Conservation (phyloP, 768 basidiomycete genomes). For the Amanita subjunquillea region DNA sequence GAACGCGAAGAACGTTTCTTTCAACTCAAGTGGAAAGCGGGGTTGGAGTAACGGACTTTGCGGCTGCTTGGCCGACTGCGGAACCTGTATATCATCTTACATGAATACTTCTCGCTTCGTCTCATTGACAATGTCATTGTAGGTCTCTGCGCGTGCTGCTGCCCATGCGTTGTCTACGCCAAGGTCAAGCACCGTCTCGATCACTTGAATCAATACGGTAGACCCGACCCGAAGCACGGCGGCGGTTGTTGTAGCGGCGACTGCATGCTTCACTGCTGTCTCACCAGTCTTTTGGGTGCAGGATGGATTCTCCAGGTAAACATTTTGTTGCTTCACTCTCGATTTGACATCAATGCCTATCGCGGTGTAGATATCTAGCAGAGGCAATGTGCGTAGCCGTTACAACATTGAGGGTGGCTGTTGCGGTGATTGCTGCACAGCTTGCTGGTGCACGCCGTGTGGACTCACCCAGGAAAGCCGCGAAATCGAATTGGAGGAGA, state of each 20-base stretch:
- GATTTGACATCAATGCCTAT: background rate
- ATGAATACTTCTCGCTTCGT: too few relatives aligned
- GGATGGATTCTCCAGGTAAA: conserved; percentile 32
- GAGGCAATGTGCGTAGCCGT: conserved; percentile 28
- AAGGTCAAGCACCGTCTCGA: conserved; percentile 19
- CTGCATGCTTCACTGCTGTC: conserved; percentile 25
- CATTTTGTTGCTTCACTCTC: background rate
- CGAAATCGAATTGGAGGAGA: conserved; percentile 37
- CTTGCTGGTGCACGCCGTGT: conserved; percentile 36
- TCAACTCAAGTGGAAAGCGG: too few relatives aligned
- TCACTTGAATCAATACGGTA: conserved; percentile 14
- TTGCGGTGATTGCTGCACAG: conserved; percentile 27
- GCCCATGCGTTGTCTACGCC: conserved; percentile 31
- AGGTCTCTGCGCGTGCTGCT: conserved; percentile 28
- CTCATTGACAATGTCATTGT: background rate
- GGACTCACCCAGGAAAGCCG: conserved; percentile 9
- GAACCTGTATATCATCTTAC: too few relatives aligned
- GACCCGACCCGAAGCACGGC: conserved; percentile 27
- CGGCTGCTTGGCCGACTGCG: too few relatives aligned
- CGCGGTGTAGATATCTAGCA: conserved; percentile 18
- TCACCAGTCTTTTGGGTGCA: conserved; percentile 19
- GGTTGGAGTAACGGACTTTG: too few relatives aligned
- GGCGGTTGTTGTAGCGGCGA: conserved; percentile 21
- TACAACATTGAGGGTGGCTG: conserved; percentile 37
- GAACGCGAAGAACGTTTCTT: too few relatives aligned